A percentile compares a stretch with the other conserved stretches of the same genome.
phyloP scores from a whole-genome alignment of 2,329 filamentous ascomycete genomes.

The Stromatinia cepivora region DNA sequence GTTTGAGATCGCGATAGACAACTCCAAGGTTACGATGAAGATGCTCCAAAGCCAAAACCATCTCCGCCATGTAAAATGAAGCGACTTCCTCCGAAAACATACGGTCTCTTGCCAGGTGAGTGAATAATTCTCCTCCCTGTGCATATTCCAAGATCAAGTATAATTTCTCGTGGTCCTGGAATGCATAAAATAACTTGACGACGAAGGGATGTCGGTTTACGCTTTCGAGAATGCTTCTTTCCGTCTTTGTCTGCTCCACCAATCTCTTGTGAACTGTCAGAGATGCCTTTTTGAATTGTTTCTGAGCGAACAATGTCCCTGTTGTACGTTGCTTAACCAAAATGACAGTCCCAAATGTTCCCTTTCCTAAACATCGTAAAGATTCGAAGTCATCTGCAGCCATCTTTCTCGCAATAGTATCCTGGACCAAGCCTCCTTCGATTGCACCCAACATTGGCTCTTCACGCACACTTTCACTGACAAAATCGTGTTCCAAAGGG shows the following conservation, averaged over 20 bases:
- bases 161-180: conserved; percentile 96
- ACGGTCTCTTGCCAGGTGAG: conserved; percentile 87
- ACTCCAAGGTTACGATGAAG: conserved; percentile 90
- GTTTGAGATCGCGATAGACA: conserved; percentile 95
- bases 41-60: conserved; percentile 91
- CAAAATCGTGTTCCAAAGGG: conserved; percentile 79
- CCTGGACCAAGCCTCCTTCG: conserved; percentile 56
- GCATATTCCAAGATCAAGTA: conserved; percentile 98
- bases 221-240: conserved; percentile 90
- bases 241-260: conserved; percentile 95
- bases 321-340: conserved; percentile 88
- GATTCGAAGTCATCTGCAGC: conserved; percentile 86
- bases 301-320: conserved; percentile 91
- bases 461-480: conserved; percentile 61
- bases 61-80: conserved; percentile 98
- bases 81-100: conserved; percentile 92
- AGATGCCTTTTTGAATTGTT: conserved; percentile 97
- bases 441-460: conserved; percentile 45
- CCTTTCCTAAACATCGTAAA: conserved; percentile 90
- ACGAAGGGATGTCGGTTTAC: conserved; percentile 97
- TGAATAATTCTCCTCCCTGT: conserved; percentile 93
- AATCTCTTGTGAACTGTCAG: conserved; percentile 93
- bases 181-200: conserved; percentile 96
- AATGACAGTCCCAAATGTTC: conserved; percentile 91
- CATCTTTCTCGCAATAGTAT: conserved; percentile 69